Base-by-base conservation (phyloP, 441 rosid genomes). In the Erysimum cheiri region DNA sequence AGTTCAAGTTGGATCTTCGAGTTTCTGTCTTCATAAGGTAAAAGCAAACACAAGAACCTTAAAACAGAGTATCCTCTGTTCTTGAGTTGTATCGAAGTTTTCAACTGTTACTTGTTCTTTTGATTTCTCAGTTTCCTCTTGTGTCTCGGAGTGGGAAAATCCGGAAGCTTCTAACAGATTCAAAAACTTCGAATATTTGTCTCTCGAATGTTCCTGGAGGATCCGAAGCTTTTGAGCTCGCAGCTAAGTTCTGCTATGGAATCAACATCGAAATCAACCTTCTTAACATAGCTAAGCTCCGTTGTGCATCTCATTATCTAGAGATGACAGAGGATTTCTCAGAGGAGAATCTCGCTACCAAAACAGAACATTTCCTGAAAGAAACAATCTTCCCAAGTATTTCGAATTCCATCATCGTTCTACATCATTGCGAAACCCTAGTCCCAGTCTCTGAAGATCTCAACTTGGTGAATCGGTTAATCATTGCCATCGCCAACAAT, bases 161-260 rank as follows among this genome's bases (percentile, higher is more conserved):
- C 60, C 77, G 97, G 55, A 93, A 89, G 71, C 71, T 85, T 61
- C 67, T 93, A 43, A 31, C 78, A 8, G 97, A 93, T 48, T 65
- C 87, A 5, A 93, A 89, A 75, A 61, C 80, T 60, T 81, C 85
- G 2, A 87, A 80, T 64, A 63, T 91, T 13, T 87, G 59, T 78
- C 85, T 93, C 36, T 64, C 86, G 6, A 79, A 77, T 41, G 80
- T 84, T 28, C 98, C 97, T 0, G 98, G 97, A 26, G 97, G 93
- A 71, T 63, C 92, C 6, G 98, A 89, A 76, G 94, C 92, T 8
- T 93, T 93, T 36, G 98, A 91, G 77, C 80, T 85, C 3, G 98
- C 96, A 60, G 98, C 98, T n/a, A 93, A 93, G 81, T 91, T 89
- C 82, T 93, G 97, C 53, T 93, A 91, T 22, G 97, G 97, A 47